Conservation (phyloP, 768 basidiomycete genomes). For the Panellus pusillus region DNA sequence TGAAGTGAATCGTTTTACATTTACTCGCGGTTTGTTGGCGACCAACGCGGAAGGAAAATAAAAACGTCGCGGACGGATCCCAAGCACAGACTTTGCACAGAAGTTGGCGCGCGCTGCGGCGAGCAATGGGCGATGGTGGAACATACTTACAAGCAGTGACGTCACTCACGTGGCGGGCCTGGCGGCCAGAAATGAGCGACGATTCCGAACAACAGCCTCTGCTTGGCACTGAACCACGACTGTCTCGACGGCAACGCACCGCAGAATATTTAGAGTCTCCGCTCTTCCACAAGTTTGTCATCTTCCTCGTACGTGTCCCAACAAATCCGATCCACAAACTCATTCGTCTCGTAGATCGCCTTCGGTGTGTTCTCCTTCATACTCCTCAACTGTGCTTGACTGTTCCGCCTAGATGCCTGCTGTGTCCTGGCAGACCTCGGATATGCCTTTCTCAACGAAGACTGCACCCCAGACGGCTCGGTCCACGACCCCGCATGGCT, state of each 20-base stretch:
- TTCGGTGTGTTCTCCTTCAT: conserved; percentile 6
- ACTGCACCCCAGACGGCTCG: conserved; percentile 43
- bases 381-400: conserved; percentile 27
- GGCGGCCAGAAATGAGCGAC: no score
- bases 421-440: conserved; percentile 75
- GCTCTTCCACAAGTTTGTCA: conserved; percentile 54
- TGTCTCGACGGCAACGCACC: conserved; percentile 22
- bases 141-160: not conserved
- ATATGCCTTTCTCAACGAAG: conserved; percentile 61
- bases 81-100: not conserved
- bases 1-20: not conserved
- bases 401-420: conserved; percentile 57
- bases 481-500: conserved; percentile 58
- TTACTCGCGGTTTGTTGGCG: not conserved
- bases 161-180: not conserved
- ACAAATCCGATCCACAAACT: not conserved
- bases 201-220: conserved; percentile 50
- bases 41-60: conserved; percentile 6
- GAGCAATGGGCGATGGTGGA: not conserved
- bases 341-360: conserved; percentile 22
- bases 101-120: not conserved
- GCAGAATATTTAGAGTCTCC: conserved; percentile 53
- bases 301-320: conserved; percentile 50
- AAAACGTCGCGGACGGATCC: conserved; percentile 9
- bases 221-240: conserved; percentile 26